These are phyloP conservation scores for Lentinula aciculospora DNA, from an alignment of 768 basidiomycete species.

Conservation along the genomic window DNA sequence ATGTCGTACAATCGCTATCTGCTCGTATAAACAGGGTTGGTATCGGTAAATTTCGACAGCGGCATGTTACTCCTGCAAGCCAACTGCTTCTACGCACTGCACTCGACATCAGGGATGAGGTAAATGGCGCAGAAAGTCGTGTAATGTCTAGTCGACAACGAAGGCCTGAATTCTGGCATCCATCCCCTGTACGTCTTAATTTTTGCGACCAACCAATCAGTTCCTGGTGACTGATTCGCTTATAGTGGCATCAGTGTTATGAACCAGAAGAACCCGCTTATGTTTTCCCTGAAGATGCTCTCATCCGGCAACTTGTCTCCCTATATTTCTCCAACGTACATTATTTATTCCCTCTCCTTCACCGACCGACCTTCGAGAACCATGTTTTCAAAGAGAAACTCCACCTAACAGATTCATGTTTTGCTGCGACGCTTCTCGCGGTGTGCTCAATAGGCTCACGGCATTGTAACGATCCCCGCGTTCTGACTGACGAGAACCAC, in stretches of 20 bases:
- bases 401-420: slow-evolving; percentile 32
- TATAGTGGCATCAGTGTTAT: not conserved
- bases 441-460: slow-evolving; percentile 49
- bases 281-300: slow-evolving; percentile 29
- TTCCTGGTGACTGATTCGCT: not conserved
- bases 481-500: slow-evolving; percentile 14
- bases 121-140: not conserved
- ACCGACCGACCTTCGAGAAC: slow-evolving; percentile 44
- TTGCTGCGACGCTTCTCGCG: slow-evolving; percentile 40
- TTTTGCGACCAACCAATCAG: not conserved
- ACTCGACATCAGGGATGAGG: not conserved
- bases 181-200: not conserved
- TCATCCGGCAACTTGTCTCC: slow-evolving; percentile 37
- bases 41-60: not conserved
- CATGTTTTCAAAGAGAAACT: slow-evolving; percentile 26
- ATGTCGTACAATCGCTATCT: not conserved
- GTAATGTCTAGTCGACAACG: not conserved
- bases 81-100: not conserved
- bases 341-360: slow-evolving; percentile 38
- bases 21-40: not conserved
- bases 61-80: not conserved
- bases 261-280: slow-evolving; percentile 11
- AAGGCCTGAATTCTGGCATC: slow-evolving; percentile 3
- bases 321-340: slow-evolving; percentile 43
- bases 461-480: slow-evolving; percentile 33